These are phyloP conservation scores for Phenoliferia sp. DNA, from an alignment of 1,284 basidiomycete genomes.

Conservation along the genomic window DNA sequence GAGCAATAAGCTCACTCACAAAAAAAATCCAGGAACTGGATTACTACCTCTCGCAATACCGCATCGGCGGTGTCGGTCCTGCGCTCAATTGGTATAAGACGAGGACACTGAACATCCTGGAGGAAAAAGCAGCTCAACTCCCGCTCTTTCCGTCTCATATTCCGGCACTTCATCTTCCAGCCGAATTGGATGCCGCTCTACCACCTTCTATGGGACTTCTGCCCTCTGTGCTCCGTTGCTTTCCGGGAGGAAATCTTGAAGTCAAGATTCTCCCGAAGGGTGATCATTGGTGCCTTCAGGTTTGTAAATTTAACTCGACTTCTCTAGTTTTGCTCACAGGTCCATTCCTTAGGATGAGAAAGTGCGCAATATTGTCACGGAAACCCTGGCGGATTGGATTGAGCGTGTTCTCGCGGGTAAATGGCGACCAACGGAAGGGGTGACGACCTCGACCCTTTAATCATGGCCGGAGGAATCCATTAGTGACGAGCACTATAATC, in stretches of 20 bases:
- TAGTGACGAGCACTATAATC: no score
- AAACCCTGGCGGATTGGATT: conserved; percentile 6
- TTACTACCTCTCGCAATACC: conserved; percentile 28
- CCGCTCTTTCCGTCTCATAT: conserved; percentile 27
- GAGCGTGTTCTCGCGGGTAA: conserved; percentile 12
- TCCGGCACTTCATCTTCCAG: conserved; percentile 30
- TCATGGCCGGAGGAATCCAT: no score
- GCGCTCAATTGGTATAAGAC: conserved; percentile 34
- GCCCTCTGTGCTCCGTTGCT: conserved; percentile 12
- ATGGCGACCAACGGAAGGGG: conserved; percentile 1
- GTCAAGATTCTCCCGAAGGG: conserved; percentile 19
- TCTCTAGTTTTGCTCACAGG: background rate
- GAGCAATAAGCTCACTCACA: background rate
- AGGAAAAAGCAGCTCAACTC: conserved; percentile 23
- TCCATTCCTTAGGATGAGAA: conserved; percentile 3
- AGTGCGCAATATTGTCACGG: conserved; percentile 3
- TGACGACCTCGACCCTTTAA: background rate
- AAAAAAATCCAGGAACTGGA: conserved; percentile 27
- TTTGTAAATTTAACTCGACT: background rate
- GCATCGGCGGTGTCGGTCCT: conserved; percentile 14
- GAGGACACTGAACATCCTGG: conserved; percentile 16
- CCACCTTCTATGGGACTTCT: conserved; percentile 28
- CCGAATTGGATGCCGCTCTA: conserved; percentile 28
- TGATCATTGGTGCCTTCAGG: conserved; percentile 30
- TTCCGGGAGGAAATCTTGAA: conserved; percentile 26